Evolutionary conservation across 768 basidiomycete genomes (phyloP).

Genomic region (Mycena pura): DNA sequence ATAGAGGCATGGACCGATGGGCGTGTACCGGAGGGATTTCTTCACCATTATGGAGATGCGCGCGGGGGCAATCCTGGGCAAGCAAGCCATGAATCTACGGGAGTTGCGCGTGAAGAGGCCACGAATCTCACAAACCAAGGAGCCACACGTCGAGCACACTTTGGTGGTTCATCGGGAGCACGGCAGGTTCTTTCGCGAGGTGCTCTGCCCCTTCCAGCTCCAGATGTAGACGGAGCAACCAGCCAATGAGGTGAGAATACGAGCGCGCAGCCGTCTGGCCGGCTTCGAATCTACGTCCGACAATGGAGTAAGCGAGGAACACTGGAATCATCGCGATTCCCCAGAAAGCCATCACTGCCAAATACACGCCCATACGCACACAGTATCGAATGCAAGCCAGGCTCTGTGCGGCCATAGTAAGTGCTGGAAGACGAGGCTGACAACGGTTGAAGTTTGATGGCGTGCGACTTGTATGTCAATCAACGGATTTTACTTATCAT

Average conservation of each 20-base stretch:
- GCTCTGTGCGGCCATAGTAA: conserved; percentile 62
- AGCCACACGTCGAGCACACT: conserved; percentile 20
- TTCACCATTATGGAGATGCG: conserved; percentile 76
- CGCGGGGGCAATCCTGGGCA: conserved; percentile 61
- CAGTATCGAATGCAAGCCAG: background rate
- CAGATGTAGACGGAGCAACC: conserved; percentile 1
- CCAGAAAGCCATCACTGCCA: background rate
- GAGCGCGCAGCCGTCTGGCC: background rate
- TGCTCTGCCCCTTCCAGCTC: conserved; percentile 14
- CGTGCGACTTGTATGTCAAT: too few species aligned
- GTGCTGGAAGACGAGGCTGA: too few species aligned
- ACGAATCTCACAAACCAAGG: conserved; percentile 15
- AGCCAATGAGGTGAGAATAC: background rate
- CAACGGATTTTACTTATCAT: too few species aligned
- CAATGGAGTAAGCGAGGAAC: background rate
- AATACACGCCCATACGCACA: conserved; percentile 3
- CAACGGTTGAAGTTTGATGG: too few species aligned
- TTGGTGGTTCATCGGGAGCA: conserved; percentile 18
- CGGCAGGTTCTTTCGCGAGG: conserved; percentile 11
- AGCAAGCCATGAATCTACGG: background rate
- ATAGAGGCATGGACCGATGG: conserved; percentile 72
- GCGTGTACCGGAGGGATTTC: conserved; percentile 70
- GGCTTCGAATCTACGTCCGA: conserved; percentile 9
- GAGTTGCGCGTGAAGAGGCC: background rate
- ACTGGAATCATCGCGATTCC: background rate